Percentiles rank a stretch among this genome's conserved stretches.
These are phyloP conservation scores for Pholiota conissans DNA, from an alignment of 768 basidiomycete genomes.

Conservation along the genomic window DNA sequence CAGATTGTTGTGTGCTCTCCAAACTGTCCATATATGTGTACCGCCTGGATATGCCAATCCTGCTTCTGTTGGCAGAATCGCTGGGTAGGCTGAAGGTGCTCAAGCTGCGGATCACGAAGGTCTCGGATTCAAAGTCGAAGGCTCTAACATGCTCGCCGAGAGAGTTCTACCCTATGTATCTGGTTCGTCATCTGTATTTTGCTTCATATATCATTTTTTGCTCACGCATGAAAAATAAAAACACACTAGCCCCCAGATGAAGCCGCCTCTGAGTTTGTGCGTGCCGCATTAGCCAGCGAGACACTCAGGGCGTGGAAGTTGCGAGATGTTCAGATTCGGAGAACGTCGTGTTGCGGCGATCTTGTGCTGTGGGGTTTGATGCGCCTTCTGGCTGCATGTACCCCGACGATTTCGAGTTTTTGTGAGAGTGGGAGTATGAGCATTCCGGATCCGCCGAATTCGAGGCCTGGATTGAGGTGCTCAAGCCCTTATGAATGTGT, in stretches of 20 bases:
- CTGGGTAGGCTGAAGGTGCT: conserved; percentile 7
- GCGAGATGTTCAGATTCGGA: conserved; percentile 13
- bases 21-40: conserved; percentile 6
- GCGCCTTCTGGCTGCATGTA: conserved; percentile 12
- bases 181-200: too few relatives aligned
- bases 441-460: conserved; percentile 15
- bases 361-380: conserved; percentile 16
- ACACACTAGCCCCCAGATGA: not conserved
- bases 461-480: not conserved
- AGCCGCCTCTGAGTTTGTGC: conserved; percentile 2
- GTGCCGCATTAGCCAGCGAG: not conserved
- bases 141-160: conserved; percentile 7
- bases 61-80: conserved; percentile 1
- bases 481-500: not conserved
- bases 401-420: conserved; percentile 16
- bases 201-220: not conserved
- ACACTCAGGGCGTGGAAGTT: conserved; percentile 10
- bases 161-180: conserved; percentile 12
- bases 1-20: not conserved
- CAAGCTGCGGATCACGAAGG: conserved; percentile 3
- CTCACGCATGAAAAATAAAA: not conserved
- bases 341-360: conserved; percentile 18
- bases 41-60: not conserved
- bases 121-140: conserved; percentile 1
- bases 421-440: conserved; percentile 1